Percentiles rank a stretch among this genome's conserved stretches.
phyloP scores from a whole-genome alignment of 2,329 filamentous ascomycete species.

The Exophiala bonariae region DNA sequence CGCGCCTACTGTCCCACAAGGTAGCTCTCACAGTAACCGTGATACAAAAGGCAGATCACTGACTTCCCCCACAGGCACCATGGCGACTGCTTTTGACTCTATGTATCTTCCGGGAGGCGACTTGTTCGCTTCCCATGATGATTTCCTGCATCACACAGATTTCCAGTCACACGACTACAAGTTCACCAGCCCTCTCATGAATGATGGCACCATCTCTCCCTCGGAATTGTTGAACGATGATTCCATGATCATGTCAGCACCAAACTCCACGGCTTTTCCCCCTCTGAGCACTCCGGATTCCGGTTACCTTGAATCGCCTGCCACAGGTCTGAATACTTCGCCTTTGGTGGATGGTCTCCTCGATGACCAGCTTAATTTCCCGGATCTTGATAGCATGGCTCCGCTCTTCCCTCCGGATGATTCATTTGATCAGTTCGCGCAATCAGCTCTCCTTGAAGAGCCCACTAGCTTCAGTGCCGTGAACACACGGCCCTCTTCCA shows the following conservation, averaged over 20 bases:
- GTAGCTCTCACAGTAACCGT: conserved; percentile 40
- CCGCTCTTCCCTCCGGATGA: conserved; percentile 27
- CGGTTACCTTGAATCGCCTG: conserved; percentile 66
- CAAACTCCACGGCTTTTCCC: conserved; percentile 75
- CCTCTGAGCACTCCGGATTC: conserved; percentile 66
- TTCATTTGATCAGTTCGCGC: conserved; percentile 25
- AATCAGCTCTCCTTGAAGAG: conserved; percentile 31
- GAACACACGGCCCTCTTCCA: conserved; percentile 6
- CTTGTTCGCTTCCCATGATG: conserved; percentile 24
- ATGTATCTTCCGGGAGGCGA: conserved; percentile 25
- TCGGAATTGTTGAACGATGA: conserved; percentile 70
- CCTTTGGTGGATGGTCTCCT: conserved; percentile 28
- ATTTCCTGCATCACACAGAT: conserved; percentile 16
- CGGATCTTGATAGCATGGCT: conserved; percentile 22
- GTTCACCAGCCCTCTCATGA: conserved; percentile 14
- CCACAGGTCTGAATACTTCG: conserved; percentile 28
- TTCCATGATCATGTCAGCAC: conserved; percentile 56
- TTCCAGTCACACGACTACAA: conserved; percentile 17
- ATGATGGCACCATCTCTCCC: conserved; percentile 69
- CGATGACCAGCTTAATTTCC: conserved; percentile 25
- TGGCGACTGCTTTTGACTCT: conserved; percentile 26
- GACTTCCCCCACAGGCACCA: conserved; percentile 17
- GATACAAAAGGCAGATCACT: conserved; percentile 36
- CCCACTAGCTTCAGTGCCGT: conserved; percentile 16
- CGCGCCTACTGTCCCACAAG: conserved; percentile 24